Evolutionary conservation across 352 stramenopile species (phyloP).

Genomic region (Phytopythium sindhum): DNA sequence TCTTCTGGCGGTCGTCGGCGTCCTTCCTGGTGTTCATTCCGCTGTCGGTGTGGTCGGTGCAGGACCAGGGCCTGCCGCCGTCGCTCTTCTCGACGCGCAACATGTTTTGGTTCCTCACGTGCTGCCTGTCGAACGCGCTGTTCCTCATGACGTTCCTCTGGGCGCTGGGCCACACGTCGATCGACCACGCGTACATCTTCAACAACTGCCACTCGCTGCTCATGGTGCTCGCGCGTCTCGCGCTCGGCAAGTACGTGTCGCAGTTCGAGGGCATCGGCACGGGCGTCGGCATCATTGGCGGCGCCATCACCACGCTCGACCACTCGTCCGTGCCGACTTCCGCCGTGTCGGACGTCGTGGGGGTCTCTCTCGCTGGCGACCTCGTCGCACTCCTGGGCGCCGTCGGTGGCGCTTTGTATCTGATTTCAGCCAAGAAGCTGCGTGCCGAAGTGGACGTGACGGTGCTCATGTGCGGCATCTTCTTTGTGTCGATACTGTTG

Average conservation of each 20-base stretch:
- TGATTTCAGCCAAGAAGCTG: constrained; percentile 69
- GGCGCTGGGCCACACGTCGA: constrained; percentile 72
- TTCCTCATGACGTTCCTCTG: constrained; percentile 84
- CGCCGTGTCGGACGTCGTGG: constrained; percentile 24
- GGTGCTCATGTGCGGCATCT: constrained; percentile 62
- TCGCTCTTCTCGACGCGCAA: constrained; percentile 41
- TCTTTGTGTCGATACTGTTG: constrained; percentile 61
- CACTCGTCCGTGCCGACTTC: constrained; percentile 21
- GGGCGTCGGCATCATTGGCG: constrained; percentile 72
- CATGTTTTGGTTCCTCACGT: constrained; percentile 66
- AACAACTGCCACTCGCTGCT: constrained; percentile 86
- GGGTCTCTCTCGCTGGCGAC: constrained; percentile 59
- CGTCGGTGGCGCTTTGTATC: constrained; percentile 68
- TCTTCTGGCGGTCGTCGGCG: constrained; percentile 79
- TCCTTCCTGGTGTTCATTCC: constrained; percentile 72
- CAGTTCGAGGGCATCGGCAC: constrained; percentile 77
- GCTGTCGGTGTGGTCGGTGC: constrained; percentile 45
- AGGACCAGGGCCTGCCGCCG: constrained; percentile 51
- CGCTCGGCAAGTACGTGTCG: constrained; percentile 60
- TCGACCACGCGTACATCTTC: constrained; percentile 84
- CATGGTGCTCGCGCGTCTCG: constrained; percentile 62
- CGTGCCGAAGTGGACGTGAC: constrained; percentile 64
- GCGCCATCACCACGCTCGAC: constrained; percentile 71
- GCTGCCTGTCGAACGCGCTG: constrained; percentile 65
- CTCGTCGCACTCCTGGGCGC: constrained; percentile 73